Base-by-base conservation (phyloP, 495 filamentous ascomycete species). In the Aeminium ludgeri region DNA sequence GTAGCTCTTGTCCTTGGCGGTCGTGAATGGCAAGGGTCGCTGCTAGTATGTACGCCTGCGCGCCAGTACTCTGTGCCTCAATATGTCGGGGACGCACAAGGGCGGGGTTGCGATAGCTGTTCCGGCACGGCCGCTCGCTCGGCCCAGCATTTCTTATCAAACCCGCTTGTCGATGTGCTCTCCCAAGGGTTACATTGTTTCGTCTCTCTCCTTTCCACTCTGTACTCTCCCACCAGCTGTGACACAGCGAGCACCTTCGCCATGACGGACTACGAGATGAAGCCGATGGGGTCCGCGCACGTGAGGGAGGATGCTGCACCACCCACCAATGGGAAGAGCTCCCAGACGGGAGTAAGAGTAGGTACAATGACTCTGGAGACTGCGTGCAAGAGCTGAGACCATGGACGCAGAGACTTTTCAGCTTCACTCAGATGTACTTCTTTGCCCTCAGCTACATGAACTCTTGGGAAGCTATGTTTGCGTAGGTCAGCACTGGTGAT, bases 351-450 rank as follows among this genome's bases (percentile, higher is more conserved):
- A 4, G 34, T 36, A 19, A 36, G 34, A 19, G 34, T 36, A 36
- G 8, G n/a, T n/a, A n/a, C n/a, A n/a, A n/a, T n/a, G n/a, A n/a
- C 8, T 19, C 16, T 10, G 19, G 8, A 6, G 11, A 6, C 6
- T 8, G 4, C 19, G 3, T 23, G 6, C 7, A 18, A 19, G n/a
- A n/a, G n/a, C n/a, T n/a, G n/a, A n/a, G n/a, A n/a, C n/a, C n/a
- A n/a, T n/a, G n/a, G n/a, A n/a, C n/a, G n/a, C 37, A 39, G 37
- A 27, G 37, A 10, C 3, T 39, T 8, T 39, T 39, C 20, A 39
- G 25, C 37, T 39, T 39, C 25, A 30, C 25, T 8, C 20, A 39
- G 15, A 39, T 39, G 20, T 39, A 6, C 25, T 39, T 27, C 37
- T 39, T 39, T 13, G 37, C 20, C 3, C 37, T 39, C 19, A 30